phyloP scores from a whole-genome alignment of 2,329 filamentous ascomycete genomes.

The Colletotrichum sansevieriae region DNA sequence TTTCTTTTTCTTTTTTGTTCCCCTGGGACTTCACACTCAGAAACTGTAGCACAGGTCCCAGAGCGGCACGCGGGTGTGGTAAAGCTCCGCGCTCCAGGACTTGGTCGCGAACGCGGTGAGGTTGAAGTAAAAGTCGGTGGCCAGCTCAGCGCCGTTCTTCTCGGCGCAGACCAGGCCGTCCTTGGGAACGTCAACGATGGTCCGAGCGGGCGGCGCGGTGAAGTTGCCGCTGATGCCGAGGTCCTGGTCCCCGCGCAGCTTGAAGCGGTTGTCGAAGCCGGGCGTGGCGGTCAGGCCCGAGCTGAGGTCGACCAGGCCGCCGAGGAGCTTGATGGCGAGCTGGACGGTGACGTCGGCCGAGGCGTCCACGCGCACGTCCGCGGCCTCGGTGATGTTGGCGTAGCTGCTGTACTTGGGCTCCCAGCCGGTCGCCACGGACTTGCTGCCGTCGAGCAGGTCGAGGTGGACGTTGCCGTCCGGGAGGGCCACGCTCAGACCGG shows the following conservation, averaged over 20 bases:
- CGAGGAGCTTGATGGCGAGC: slow-evolving; percentile 52
- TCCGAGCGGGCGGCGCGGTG: slow-evolving; percentile 2
- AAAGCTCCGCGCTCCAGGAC: slow-evolving; percentile 46
- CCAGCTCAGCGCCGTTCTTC: slow-evolving; percentile 44
- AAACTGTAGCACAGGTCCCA: slow-evolving; percentile 41
- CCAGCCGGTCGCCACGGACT: slow-evolving; percentile 52
- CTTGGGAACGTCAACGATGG: slow-evolving; percentile 39
- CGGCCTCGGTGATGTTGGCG: slow-evolving; percentile 51
- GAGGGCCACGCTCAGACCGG: slow-evolving; percentile 50
- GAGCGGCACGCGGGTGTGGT: slow-evolving; percentile 40
- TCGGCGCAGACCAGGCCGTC: slow-evolving; percentile 44
- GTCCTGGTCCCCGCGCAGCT: slow-evolving; percentile 46
- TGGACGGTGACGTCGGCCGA: slow-evolving; percentile 54
- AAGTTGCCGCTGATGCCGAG: slow-evolving; percentile 39
- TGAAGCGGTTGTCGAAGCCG: slow-evolving; percentile 53
- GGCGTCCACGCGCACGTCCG: slow-evolving; percentile 50
- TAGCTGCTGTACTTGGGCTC: slow-evolving; percentile 52
- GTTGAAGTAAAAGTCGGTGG: slow-evolving; percentile 47
- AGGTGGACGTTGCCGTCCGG: slow-evolving; percentile 54
- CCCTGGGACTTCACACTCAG: background rate
- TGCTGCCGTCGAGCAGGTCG: slow-evolving; percentile 50
- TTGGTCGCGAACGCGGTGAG: slow-evolving; percentile 46
- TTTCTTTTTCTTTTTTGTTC: too few relatives aligned
- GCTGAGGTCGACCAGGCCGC: slow-evolving; percentile 52
- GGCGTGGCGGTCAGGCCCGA: slow-evolving; percentile 54